Evolutionary conservation across 2,329 filamentous ascomycete species (phyloP), one percentile per base, ranked within the genome.

Genomic region (Botrytis fabae): DNA sequence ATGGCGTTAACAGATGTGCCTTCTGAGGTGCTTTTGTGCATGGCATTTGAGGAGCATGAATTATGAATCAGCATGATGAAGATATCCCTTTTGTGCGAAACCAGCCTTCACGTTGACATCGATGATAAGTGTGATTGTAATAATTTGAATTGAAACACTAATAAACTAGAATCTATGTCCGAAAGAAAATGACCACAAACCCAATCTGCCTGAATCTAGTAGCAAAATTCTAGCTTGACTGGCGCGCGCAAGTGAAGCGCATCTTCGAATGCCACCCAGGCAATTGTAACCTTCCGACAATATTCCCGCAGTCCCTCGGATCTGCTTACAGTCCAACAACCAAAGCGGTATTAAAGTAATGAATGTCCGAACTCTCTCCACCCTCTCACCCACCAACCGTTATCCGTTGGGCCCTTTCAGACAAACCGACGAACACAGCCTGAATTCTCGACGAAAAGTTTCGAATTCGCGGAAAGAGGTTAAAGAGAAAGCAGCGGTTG

Each of bases 361-460:
- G 61, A 75, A 81, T 90, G 88, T 90, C 86, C 87, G 85, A 88
- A 86, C 86, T 83, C 82, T 85, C 76, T 78, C 80, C 80, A 74
- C 75, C 79, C 77, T 78, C 76, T 76, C 75, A 78, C 77, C 76
- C 77, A 75, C 74, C 77, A 74, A 71, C 70, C 70, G 70, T 71
- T 66, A 46, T 69, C 64, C 74, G 72, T 69, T 75, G 74, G 76
- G 77, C 77, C 77, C 77, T 72, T 76, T 73, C 77, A 78, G 77
- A 78, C 77, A 78, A 78, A 78, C 75, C 76, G 77, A 65, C 62
- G 66, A 48, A 54, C 51, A 72, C 70, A 72, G 70, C 70, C 70
- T 69, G 70, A 14, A 68, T 69, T 48, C 16, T 14, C n/a, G 5
- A 51, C 28, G 42, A 25, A 48, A 70, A 63, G 28, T 75, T 74